A percentile compares a stretch with the other conserved stretches of the same genome.
phyloP scores from a whole-genome alignment of 2,329 filamentous ascomycete species.

The Periconia sp. region DNA sequence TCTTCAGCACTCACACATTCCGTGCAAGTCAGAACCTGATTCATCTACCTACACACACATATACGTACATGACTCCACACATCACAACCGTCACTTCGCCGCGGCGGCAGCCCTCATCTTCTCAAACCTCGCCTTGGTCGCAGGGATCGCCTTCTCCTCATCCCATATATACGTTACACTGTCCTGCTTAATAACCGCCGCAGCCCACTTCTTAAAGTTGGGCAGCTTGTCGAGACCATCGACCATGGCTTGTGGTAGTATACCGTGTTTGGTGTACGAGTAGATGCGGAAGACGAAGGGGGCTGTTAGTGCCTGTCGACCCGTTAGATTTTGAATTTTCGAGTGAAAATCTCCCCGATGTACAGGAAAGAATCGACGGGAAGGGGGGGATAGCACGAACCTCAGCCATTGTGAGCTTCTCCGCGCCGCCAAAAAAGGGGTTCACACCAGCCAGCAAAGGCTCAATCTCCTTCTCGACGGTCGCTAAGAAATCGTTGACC shows the following conservation, averaged over 20 bases:
- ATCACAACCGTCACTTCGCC: neutral
- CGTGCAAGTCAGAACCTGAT: neutral
- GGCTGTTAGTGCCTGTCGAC: slow-evolving; percentile 59
- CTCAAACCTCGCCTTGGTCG: slow-evolving; percentile 24
- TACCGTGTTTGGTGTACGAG: slow-evolving; percentile 54
- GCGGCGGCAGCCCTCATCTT: slow-evolving; percentile 24
- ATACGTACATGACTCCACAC: neutral
- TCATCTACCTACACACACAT: neutral
- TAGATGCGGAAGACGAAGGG: slow-evolving; percentile 68
- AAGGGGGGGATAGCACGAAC: slow-evolving; percentile 47
- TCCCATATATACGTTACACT: slow-evolving; percentile 59
- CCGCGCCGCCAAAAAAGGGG: slow-evolving; percentile 51
- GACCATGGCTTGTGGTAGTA: slow-evolving; percentile 56
- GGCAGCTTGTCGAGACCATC: slow-evolving; percentile 59
- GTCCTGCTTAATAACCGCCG: slow-evolving; percentile 60
- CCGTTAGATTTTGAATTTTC: no score
- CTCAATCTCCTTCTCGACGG: slow-evolving; percentile 71
- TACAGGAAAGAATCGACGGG: neutral
- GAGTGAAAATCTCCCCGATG: neutral
- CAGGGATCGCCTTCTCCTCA: slow-evolving; percentile 25
- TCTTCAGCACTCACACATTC: neutral
- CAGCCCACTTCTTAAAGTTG: slow-evolving; percentile 68
- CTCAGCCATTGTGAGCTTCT: slow-evolving; percentile 71
- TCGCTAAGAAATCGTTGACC: slow-evolving; percentile 55
- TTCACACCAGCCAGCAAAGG: slow-evolving; percentile 59